Percentiles rank a stretch among this genome's conserved stretches.
Evolutionary conservation across 768 basidiomycete genomes (phyloP).

Genomic region (Mycena rebaudengoi): DNA sequence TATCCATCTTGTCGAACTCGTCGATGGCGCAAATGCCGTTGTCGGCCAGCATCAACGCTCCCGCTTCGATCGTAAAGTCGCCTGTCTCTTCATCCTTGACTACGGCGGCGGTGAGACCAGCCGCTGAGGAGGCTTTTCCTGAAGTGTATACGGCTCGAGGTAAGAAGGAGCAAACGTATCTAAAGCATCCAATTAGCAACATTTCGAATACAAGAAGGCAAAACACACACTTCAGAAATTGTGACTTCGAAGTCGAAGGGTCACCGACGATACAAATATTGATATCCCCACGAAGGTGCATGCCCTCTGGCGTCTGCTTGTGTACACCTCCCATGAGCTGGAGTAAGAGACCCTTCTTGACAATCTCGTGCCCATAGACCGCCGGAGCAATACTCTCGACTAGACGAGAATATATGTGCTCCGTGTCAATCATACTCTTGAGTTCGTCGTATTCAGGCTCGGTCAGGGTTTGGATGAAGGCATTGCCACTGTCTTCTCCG

Average conservation of each 20-base stretch:
- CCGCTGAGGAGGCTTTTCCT: conserved; percentile 98
- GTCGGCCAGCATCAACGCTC: conserved; percentile 98
- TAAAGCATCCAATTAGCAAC: conserved; percentile 39
- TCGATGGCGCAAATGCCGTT: conserved; percentile 99
- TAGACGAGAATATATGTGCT: conserved; percentile 93
- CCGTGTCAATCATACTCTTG: conserved; percentile 91
- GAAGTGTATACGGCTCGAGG: conserved; percentile 99
- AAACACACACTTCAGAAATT: conserved; percentile 91
- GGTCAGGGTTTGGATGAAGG: conserved; percentile 89
- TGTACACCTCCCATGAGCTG: conserved; percentile 99
- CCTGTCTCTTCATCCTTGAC: conserved; percentile 99
- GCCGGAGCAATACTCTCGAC: conserved; percentile 97
- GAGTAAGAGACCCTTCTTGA: conserved; percentile 95
- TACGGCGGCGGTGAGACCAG: conserved; percentile 97
- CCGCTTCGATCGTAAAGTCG: conserved; percentile 99
- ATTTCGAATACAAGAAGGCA: not conserved
- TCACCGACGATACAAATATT: conserved; percentile 99
- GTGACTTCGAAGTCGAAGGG: conserved; percentile 97
- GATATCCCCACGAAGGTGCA: conserved; percentile 97
- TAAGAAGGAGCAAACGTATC: conserved; percentile 97
- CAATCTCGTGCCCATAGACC: conserved; percentile 98
- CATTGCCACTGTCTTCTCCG: conserved; percentile 79
- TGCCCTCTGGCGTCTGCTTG: conserved; percentile 95
- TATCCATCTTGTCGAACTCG: conserved; percentile 99
- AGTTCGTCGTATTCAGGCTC: conserved; percentile 96